These are phyloP conservation scores for Funneliformis geosporum DNA, from an alignment of 192 early-diverging fungal species.

Conservation along the genomic window DNA sequence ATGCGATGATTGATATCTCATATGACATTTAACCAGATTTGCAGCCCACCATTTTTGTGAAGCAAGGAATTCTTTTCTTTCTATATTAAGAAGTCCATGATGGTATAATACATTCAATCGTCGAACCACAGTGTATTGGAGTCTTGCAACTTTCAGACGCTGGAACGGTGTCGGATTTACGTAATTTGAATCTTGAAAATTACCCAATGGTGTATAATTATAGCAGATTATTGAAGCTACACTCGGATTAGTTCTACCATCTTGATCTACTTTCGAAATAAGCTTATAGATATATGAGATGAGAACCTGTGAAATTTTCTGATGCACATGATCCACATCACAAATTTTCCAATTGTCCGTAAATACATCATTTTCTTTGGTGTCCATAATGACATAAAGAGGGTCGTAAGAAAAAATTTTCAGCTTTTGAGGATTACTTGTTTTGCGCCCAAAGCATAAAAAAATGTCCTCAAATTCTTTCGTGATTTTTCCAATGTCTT, in stretches of 20 bases:
- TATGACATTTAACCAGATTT: too few relatives aligned
- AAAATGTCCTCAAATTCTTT: constrained; percentile 8
- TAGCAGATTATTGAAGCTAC: constrained; percentile 9
- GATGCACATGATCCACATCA: background rate
- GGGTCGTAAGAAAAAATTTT: constrained; percentile 6
- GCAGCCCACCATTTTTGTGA: constrained; percentile 10
- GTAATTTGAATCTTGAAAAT: background rate
- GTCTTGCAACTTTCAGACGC: background rate
- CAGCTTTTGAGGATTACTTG: background rate
- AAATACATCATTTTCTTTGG: background rate
- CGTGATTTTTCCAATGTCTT: background rate
- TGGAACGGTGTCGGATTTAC: background rate
- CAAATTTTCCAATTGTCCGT: background rate
- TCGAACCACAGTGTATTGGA: background rate
- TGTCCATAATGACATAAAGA: background rate
- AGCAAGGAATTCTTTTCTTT: background rate
- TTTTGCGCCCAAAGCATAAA: background rate
- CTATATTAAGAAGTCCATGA: background rate
- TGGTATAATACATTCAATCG: background rate
- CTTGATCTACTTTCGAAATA: background rate
- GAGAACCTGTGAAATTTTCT: background rate
- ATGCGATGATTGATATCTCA: too few relatives aligned
- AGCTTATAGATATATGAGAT: constrained; percentile 15
- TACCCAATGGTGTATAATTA: background rate
- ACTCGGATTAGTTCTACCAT: background rate